Evolutionary conservation across 805 yeast genomes (phyloP).

Genomic region (Wickerhamiella kurtzmanii): DNA sequence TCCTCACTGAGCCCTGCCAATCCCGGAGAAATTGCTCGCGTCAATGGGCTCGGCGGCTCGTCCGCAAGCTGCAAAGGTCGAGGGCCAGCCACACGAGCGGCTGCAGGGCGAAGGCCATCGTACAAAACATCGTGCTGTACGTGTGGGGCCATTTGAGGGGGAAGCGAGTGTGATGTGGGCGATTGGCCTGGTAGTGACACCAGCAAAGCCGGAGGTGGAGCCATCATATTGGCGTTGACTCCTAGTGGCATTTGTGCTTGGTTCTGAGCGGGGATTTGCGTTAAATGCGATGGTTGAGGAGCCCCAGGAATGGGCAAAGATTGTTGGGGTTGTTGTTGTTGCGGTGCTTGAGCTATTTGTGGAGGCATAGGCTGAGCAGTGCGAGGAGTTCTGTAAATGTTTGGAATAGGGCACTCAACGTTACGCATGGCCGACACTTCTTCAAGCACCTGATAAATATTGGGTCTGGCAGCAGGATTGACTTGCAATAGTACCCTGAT

Average conservation of each 20-base stretch:
- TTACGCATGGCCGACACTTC: constrained; percentile 52
- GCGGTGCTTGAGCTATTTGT: constrained; percentile 2
- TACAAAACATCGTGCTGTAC: neutral
- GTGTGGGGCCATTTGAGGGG: too few relatives aligned
- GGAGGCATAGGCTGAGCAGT: constrained; percentile 6
- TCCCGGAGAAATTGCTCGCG: constrained; percentile 3
- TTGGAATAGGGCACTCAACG: constrained; percentile 36
- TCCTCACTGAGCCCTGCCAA: constrained; percentile 8
- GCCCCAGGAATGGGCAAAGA: neutral
- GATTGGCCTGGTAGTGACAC: neutral
- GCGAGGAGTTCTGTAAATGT: constrained; percentile 17
- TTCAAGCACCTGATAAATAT: constrained; percentile 61
- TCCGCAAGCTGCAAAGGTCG: neutral
- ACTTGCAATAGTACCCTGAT: constrained; percentile 71
- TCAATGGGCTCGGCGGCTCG: constrained; percentile 1
- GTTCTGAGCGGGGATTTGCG: neutral
- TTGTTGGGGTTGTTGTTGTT: neutral
- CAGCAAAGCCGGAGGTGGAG: too few relatives aligned
- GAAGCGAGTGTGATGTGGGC: too few relatives aligned
- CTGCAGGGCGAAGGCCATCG: neutral
- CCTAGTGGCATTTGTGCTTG: too few relatives aligned
- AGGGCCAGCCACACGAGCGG: neutral
- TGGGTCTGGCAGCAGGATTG: constrained; percentile 72
- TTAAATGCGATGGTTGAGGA: neutral
- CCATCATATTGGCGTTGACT: too few relatives aligned